Base-by-base conservation (phyloP, 2,329 filamentous ascomycete species). In the Tympanopsis confertula region DNA sequence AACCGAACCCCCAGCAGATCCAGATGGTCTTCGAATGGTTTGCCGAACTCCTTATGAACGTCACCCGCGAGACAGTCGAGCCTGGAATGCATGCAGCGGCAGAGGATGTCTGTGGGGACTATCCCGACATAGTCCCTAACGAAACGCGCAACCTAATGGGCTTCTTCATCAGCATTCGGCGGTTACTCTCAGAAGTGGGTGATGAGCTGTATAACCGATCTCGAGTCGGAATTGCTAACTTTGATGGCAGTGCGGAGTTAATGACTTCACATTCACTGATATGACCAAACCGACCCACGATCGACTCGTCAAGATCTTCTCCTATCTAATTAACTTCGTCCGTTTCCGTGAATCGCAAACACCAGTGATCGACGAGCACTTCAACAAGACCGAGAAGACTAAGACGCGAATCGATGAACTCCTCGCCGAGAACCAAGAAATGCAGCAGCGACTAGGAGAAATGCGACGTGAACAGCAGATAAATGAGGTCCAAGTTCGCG, bases 1-100 rank as follows among this genome's bases (percentile, higher is more conserved):
- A 95, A 55, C 91, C 91, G 4, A 94, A 94, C 50, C 82, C 91
- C 3, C 76, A 89, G 42, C 87, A 94, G 52, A 88, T 96, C 38
- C 91, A 98, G 61, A 87, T 91, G 68, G 87, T 98, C 38, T 94
- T 96, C 55, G 91, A 98, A 69, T 94, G 87, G 82, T 91, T 98
- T 49, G 88, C 87, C 41, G 88, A 95, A 54, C 69, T 95, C 14
- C 74, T 96, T 19, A 86, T 95, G 66, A 95, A 94, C 62, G 82
- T 85, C 39, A 95, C 88, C 24, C 83, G 87, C 49, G 87, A 94
- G 47, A 86, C 87, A 4, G 83, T 98, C 43, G 87, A 94, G 54
- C 91, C 91, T 7, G 87, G 88, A 5, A 94, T 98, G 87, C 81
- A 81, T 52, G 87, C 88, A 13, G 89, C 89, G 1, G 82, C 86